Evolutionary conservation across 192 early-diverging fungal species (phyloP), one percentile per base, ranked within the genome.

Genomic region (Coemansia sp.): DNA sequence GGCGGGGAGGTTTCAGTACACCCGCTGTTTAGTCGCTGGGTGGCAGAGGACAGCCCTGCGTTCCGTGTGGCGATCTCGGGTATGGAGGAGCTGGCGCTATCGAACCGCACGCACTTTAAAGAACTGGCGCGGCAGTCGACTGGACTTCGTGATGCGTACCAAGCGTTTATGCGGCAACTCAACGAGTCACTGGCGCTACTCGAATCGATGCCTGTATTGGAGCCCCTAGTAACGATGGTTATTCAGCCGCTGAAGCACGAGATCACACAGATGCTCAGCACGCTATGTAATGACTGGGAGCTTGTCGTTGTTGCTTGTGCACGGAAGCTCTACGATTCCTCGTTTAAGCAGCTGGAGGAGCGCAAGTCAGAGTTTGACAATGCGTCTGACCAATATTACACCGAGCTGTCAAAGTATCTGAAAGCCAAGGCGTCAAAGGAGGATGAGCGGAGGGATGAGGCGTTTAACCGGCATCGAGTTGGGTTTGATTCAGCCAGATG

Each of bases 281-380:
- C 79, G 0, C 45, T 82, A 38, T 82, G 79, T 59, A 42, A 48
- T 7, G 73, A 76, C 67, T 82, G 79, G 79, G 79, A 82, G 31
- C 18, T 46, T 33, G 73, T 76, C 31, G 78, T 81, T 10, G 67
- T 60, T 1, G 43, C 60, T 6, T 43, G 65, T 18, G 73, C 73
- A 1, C 60, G 67, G 20, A 24, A 57, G 43, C 50, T 76, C 37
- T 82, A 82, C 53, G 79, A 82, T 48, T 37, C 53, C 18, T 40
- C 79, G 67, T 76, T 73, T 21, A 60, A 62, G 50, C 42, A 48
- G 16, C 61, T 82, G 67, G 79, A 82, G 21, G 79, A 74, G 66
- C 69, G 70, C 23, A 62, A 64, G 11, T 24, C 66, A 4, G 79
- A 73, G 43, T 82, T 82, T 36, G 62, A 72, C 14, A 40, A 46